Evolutionary conservation across 2,329 filamentous ascomycete genomes (phyloP).

Genomic region (Stachybotrys chartarum): DNA sequence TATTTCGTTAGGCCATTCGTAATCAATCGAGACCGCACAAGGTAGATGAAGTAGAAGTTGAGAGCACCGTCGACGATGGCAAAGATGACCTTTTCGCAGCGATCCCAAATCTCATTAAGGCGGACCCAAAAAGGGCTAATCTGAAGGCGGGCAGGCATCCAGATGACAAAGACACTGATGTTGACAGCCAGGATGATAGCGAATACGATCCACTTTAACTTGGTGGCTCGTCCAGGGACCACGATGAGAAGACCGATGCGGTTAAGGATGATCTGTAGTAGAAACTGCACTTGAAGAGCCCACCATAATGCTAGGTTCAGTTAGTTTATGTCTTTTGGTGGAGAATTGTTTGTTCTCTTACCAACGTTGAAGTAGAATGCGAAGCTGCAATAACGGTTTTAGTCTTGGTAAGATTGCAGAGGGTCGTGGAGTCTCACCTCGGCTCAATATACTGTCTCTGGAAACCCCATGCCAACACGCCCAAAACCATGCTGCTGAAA

Average conservation of each 20-base stretch:
- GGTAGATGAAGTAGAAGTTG: conserved; percentile 42
- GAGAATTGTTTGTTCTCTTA: conserved; percentile 1
- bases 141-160: conserved; percentile 44
- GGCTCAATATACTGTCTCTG: conserved; percentile 14
- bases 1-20: conserved; percentile 41
- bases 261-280: conserved; percentile 49
- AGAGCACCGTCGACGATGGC: conserved; percentile 38
- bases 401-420: accelerated
- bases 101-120: conserved; percentile 45
- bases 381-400: conserved; percentile 7
- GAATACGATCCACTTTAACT: conserved; percentile 36
- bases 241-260: conserved; percentile 39
- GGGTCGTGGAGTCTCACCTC: conserved; percentile 5
- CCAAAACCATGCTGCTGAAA: conserved; percentile 13
- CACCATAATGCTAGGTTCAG: conserved; percentile 15
- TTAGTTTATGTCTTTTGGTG: neutral
- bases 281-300: conserved; percentile 38
- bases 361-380: conserved; percentile 13
- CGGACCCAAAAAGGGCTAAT: conserved; percentile 30
- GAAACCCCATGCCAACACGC: conserved; percentile 12
- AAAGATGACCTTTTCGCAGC: conserved; percentile 43
- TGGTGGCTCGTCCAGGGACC: conserved; percentile 23
- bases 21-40: conserved; percentile 36
- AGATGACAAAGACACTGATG: conserved; percentile 44
- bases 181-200: conserved; percentile 32